Base-by-base conservation (phyloP, 2,329 filamentous ascomycete species). In the Aspergillus fumigatus region DNA sequence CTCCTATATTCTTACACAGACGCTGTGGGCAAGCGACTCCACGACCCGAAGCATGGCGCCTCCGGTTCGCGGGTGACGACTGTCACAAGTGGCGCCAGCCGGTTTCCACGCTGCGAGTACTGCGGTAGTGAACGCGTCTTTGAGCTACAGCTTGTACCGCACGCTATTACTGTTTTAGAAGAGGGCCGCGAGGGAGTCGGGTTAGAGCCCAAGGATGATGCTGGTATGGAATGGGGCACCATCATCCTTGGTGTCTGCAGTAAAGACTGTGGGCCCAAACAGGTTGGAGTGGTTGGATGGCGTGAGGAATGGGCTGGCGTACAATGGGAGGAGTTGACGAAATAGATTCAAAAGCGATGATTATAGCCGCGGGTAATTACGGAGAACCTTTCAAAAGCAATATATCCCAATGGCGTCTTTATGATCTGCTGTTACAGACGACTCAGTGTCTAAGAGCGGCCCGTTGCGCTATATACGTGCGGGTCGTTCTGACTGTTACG, bases 181-280 rank as follows among this genome's bases (percentile, higher is more conserved):
- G 86, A 83, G 1, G 83, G 84, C 9, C 89, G 92, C 45, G 72
- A 76, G 74, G 78, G 77, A 62, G 63, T 76, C 62, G 86, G 88
- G 55, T 72, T 86, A 64, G 84, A 83, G 41, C 67, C 88, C 21
- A 72, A 77, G 54, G 74, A 77, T 76, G 82, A 96, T 79, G 67
- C 71, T 52, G 94, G 92, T 0, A 99, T 99, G 94, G 94, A 99
- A 68, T 99, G 94, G 94, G 93, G 93, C 0, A 97, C 92, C 0
- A 83, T 99, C 8, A 85, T 99, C 56, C 79, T 97, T 40, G 92
- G 86, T 0, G 91, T 95, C 7, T 99, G 94, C 72, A 84, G 82
- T 62, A 84, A 77, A 68, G 90, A 97, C 72, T 97, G 94, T 70
- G 84, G 85, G 5, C 82, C 83, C 0, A 80, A 85, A 6, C 73